phyloP scores from a whole-genome alignment of 257 asterid genomes.

The Cynanchum wilfordii region DNA sequence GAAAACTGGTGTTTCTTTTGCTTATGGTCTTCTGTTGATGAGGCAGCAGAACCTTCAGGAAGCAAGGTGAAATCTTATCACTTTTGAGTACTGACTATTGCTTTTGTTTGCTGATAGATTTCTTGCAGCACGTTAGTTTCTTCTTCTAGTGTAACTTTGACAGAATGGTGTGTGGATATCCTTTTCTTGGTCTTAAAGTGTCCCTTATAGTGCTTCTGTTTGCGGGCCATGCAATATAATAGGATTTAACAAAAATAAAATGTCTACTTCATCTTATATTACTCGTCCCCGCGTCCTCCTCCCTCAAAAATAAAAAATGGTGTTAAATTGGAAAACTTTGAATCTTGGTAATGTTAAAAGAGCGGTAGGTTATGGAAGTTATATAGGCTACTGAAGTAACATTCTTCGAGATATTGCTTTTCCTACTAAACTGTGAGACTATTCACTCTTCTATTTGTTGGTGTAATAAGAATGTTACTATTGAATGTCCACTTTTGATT shows the following conservation, averaged over 20 bases:
- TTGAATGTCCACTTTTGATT: neutral
- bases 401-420: neutral
- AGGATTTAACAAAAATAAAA: too few species aligned
- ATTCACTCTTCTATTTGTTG: neutral
- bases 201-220: neutral
- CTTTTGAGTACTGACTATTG: neutral
- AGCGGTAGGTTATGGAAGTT: neutral
- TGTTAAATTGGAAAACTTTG: neutral
- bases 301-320: neutral
- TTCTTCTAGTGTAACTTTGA: neutral
- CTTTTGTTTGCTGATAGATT: neutral
- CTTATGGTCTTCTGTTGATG: slow-evolving; percentile 86
- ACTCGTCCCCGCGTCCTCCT: neutral
- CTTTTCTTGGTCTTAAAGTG: neutral
- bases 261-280: too few species aligned
- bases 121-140: neutral
- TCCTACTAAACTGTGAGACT: neutral
- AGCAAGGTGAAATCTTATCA: slow-evolving; percentile 52
- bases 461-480: neutral
- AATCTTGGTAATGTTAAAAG: neutral
- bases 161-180: neutral
- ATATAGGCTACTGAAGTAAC: neutral
- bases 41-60: slow-evolving; percentile 91
- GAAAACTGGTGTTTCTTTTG: slow-evolving; percentile 66
- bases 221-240: neutral